Evolutionary conservation across 1,284 basidiomycete species (phyloP).

Genomic region (Puccinia brachypodii): DNA sequence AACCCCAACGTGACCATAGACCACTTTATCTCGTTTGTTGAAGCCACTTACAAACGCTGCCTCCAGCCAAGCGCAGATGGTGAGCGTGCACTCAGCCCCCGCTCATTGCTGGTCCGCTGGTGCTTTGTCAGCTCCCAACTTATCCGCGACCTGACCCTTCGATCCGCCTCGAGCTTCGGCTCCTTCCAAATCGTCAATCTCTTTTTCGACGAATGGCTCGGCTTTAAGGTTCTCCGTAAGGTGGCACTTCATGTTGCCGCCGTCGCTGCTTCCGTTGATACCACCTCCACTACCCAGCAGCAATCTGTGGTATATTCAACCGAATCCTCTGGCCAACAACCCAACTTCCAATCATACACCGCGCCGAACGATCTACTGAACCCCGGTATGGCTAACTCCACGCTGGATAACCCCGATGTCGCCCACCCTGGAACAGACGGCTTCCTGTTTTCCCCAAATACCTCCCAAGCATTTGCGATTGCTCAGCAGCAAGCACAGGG

Average conservation of each 20-base stretch:
- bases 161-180: constrained; percentile 81
- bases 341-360: not conserved
- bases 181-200: constrained; percentile 85
- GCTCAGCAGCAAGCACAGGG: constrained; percentile 22
- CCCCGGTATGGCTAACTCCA: not conserved
- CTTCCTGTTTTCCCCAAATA: constrained; percentile 29
- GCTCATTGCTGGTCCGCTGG: constrained; percentile 65
- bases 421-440: not conserved
- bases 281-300: constrained; percentile 6
- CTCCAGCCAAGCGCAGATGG: constrained; percentile 67
- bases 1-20: constrained; percentile 69
- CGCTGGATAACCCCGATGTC: not conserved
- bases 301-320: not conserved
- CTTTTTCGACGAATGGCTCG: constrained; percentile 86
- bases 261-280: constrained; percentile 78
- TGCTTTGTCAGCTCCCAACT: constrained; percentile 86
- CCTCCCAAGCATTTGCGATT: constrained; percentile 16
- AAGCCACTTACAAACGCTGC: constrained; percentile 82
- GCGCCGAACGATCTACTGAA: not conserved
- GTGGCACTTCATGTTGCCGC: constrained; percentile 83
- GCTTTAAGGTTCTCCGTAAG: constrained; percentile 76
- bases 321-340: not conserved
- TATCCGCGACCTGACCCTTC: constrained; percentile 81
- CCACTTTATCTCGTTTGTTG: constrained; percentile 80
- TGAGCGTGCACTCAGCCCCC: constrained; percentile 42